A percentile compares a stretch with the other conserved stretches of the same genome.
Evolutionary conservation across 768 basidiomycete species (phyloP).

Genomic region (Russula dissimulans): DNA sequence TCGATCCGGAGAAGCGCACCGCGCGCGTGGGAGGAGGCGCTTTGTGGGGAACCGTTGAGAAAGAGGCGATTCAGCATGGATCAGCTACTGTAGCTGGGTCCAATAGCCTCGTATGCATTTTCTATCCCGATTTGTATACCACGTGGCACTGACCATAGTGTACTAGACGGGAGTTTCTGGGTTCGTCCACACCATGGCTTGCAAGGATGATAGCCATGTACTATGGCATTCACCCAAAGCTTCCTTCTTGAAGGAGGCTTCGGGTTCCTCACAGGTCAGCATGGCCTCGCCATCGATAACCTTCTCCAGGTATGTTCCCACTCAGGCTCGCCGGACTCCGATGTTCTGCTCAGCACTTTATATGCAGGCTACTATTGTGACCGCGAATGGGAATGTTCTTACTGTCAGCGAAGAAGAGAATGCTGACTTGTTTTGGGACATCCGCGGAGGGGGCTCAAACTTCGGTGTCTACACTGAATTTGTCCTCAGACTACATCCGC

Average conservation of each 20-base stretch:
- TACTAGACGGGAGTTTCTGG: conserved; percentile 47
- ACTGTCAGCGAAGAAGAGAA: conserved; percentile 25
- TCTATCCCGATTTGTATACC: background rate
- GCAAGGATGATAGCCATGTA: background rate
- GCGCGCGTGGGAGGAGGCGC: conserved; percentile 35
- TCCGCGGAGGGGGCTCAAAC: conserved; percentile 24
- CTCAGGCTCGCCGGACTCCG: conserved; percentile 22
- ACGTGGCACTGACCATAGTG: background rate
- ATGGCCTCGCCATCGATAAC: conserved; percentile 42
- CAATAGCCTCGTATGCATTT: conserved; percentile 38
- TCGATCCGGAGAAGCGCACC: conserved; percentile 28
- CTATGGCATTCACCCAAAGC: conserved; percentile 23
- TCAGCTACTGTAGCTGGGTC: conserved; percentile 44
- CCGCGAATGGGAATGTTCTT: conserved; percentile 34
- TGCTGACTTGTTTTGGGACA: conserved; percentile 42
- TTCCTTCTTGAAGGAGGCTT: conserved; percentile 47
- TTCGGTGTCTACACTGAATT: conserved; percentile 51
- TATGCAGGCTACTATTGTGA: conserved; percentile 35
- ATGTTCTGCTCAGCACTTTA: background rate
- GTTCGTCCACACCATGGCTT: conserved; percentile 25
- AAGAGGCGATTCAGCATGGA: conserved; percentile 34
- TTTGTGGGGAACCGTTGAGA: conserved; percentile 39
- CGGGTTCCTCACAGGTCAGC: conserved; percentile 37
- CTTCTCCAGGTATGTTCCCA: conserved; percentile 26
- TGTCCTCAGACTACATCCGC: conserved; percentile 37